Base-by-base conservation (phyloP, 345 rosid genomes). In the Pistacia atlantica region DNA sequence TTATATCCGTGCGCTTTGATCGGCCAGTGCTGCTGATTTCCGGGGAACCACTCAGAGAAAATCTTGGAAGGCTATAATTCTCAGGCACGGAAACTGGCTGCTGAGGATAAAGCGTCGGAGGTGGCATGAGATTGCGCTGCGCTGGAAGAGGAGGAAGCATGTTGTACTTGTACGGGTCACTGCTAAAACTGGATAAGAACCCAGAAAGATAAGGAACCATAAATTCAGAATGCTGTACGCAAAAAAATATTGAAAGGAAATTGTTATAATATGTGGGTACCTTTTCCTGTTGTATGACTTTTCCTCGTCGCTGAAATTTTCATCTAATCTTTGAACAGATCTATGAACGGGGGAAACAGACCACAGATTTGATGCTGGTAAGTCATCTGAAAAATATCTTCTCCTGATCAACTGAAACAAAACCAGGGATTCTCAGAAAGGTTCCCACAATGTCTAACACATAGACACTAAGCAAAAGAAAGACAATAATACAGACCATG, bases 71-170 rank as follows among this genome's bases (percentile, higher is more conserved):
- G 83, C 82, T 84, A 73, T 92, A 90, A 78, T 81, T 89, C 75
- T 94, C 96, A 0, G 90, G 81, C 45, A 86, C 90, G 1, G 86
- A 83, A 75, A 97, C 95, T 0, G 98, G 98, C 73, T 89, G 99
- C 82, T 97, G 99, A 45, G 99, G 98, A 75, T 89, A 92, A 22
- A 94, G 91, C 3, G 94, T 97, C 22, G 98, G 97, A 80, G 99
- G 99, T 2, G 99, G 99, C 0, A 92, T 92, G 72, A 97, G 91
- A 86, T 97, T 97, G 62, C 86, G 90, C 71, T 94, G 99, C 8
- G 96, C 98, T 4, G 98, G 99, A 55, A 94, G 85, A 69, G 99
- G 99, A 17, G 94, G 98, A 72, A 88, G 84, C 67, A 73, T 83
- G 85, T 88, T 94, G 83, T 90, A 91, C 73, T 86, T 92, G 90